Evolutionary conservation across 2,329 filamentous ascomycete species (phyloP).

Genomic region (Apiospora kogelbergensis): DNA sequence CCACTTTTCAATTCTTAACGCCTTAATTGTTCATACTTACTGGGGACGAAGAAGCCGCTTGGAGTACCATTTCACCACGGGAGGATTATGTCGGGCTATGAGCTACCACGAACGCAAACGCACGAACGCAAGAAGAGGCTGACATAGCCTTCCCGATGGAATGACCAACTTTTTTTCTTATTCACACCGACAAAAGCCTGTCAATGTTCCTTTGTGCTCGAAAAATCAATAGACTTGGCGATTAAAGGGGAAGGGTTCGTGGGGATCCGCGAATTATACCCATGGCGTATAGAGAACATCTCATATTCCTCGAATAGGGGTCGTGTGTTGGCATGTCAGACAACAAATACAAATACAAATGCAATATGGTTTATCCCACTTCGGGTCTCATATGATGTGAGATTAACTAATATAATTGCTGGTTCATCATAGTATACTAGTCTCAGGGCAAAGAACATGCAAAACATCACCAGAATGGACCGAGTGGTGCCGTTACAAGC

Average conservation of each 20-base stretch:
- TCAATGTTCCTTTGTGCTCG: neutral
- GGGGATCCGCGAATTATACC: neutral
- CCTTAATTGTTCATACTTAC: neutral
- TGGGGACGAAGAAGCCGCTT: neutral
- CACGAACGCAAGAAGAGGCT: neutral
- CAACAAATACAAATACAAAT: neutral
- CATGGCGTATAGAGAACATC: neutral
- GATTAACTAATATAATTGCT: no score
- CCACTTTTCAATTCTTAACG: conserved; percentile 6
- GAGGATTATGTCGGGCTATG: neutral
- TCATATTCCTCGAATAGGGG: neutral
- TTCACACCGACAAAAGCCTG: conserved; percentile 4
- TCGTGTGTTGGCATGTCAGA: neutral
- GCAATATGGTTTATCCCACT: neutral
- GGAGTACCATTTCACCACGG: neutral
- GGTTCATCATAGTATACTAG: neutral
- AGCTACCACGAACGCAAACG: neutral
- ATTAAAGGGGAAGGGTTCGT: neutral
- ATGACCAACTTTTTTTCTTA: neutral
- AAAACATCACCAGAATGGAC: no score
- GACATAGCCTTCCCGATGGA: neutral
- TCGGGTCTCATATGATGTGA: neutral
- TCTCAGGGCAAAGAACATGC: no score
- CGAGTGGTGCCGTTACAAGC: no score
- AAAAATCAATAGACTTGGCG: neutral